Conservation (phyloP, 2,329 filamentous ascomycete genomes). For the Alternaria novae-zelandiae region DNA sequence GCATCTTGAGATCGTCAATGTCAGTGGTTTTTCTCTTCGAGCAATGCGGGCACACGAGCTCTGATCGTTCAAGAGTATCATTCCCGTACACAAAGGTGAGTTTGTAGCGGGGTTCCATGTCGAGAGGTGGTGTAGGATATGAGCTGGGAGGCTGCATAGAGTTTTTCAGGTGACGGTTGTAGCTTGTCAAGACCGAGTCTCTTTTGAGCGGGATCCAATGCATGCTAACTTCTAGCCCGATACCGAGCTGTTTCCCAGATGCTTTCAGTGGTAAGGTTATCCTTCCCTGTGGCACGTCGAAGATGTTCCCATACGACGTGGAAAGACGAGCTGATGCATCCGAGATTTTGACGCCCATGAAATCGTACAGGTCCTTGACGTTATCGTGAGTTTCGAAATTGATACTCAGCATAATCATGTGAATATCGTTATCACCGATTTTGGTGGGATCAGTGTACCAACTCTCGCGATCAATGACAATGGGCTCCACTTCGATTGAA, state of each 20-base stretch:
- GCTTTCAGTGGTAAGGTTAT: constrained; percentile 16
- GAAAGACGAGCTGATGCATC: constrained; percentile 21
- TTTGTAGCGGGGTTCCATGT: constrained; percentile 19
- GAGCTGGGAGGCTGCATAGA: background rate
- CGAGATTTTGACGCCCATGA: constrained; percentile 20
- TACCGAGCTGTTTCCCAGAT: constrained; percentile 19
- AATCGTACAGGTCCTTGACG: constrained; percentile 31
- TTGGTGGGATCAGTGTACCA: background rate
- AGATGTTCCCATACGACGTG: constrained; percentile 38
- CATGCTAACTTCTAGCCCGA: constrained; percentile 31
- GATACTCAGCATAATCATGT: constrained; percentile 24
- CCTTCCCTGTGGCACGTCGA: constrained; percentile 23
- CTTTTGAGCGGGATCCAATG: constrained; percentile 20
- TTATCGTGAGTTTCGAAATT: constrained; percentile 26
- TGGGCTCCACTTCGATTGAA: constrained; percentile 8
- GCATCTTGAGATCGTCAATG: constrained; percentile 41
- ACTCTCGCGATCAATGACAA: constrained; percentile 31
- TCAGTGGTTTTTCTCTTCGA: constrained; percentile 4
- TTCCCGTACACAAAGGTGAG: constrained; percentile 21
- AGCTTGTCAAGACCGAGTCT: constrained; percentile 24
- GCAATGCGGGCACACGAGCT: constrained; percentile 30
- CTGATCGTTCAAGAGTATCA: constrained; percentile 10
- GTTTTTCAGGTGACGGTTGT: constrained; percentile 29
- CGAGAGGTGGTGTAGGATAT: constrained; percentile 12
- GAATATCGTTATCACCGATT: background rate